Percentiles rank a stretch among this genome's conserved stretches.
Evolutionary conservation across 805 yeast genomes (phyloP).

Genomic region (Cyberlindnera petersonii): DNA sequence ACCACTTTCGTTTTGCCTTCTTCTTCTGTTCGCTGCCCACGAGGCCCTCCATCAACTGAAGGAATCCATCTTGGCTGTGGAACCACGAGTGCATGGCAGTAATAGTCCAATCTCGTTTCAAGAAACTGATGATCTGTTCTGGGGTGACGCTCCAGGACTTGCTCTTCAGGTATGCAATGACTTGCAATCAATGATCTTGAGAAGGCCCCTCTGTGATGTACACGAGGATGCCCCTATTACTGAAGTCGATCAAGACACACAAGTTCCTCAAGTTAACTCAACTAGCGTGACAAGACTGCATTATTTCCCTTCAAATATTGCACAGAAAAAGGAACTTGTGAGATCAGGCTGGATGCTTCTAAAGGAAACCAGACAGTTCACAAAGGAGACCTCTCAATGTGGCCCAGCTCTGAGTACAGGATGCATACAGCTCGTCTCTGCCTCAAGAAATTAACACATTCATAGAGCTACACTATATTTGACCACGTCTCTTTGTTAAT

Average conservation of each 20-base stretch:
- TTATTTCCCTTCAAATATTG: background rate
- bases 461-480: background rate
- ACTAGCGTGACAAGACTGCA: no score
- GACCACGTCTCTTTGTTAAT: background rate
- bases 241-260: no score
- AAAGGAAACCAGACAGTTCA: background rate
- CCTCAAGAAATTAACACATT: background rate
- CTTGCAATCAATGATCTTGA: slow-evolving; percentile 2
- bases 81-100: no score
- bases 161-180: background rate
- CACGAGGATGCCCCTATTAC: no score
- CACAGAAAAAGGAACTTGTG: background rate
- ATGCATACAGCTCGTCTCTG: background rate
- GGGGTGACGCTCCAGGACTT: background rate
- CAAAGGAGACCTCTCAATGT: background rate
- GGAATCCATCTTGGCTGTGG: no score
- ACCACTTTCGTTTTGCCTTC: slow-evolving; percentile 5
- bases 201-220: background rate
- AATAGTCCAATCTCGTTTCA: no score
- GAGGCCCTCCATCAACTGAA: slow-evolving; percentile 3
- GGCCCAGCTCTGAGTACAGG: background rate
- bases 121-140: slow-evolving; percentile 3
- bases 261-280: no score
- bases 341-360: slow-evolving; percentile 2
- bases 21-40: slow-evolving; percentile 3